phyloP scores from a whole-genome alignment of 1,284 basidiomycete species.

The Xerocomus subilludens region DNA sequence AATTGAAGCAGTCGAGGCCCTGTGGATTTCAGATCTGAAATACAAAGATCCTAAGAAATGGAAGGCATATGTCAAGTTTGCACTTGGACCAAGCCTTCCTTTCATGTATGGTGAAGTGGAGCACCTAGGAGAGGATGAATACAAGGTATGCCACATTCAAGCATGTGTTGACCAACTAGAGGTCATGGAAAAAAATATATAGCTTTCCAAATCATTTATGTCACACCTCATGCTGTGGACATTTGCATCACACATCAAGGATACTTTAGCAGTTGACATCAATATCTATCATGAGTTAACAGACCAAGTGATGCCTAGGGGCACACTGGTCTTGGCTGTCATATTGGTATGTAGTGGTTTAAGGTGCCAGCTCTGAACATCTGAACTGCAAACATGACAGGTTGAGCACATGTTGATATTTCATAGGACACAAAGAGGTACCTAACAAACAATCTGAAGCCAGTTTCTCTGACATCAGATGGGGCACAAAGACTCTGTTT shows the following conservation, averaged over 20 bases:
- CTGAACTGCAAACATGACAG: not conserved
- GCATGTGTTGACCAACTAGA: not conserved
- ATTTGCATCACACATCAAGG: not conserved
- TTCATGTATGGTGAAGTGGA: slow-evolving; percentile 14
- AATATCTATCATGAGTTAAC: not conserved
- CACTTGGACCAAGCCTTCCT: not conserved
- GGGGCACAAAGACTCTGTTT: not conserved
- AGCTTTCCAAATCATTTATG: slow-evolving; percentile 6
- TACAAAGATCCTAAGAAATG: not conserved
- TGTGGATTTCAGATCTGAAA: slow-evolving; percentile 3
- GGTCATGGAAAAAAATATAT: too few species aligned
- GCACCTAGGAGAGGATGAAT: not conserved
- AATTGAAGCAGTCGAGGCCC: not conserved
- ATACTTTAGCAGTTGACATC: not conserved
- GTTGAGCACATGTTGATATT: not conserved
- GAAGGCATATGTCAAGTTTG: slow-evolving; percentile 5
- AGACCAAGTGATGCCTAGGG: not conserved
- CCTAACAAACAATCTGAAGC: not conserved
- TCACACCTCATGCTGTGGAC: not conserved
- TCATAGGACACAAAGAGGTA: not conserved
- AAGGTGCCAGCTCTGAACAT: not conserved
- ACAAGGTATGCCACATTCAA: not conserved
- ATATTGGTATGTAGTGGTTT: not conserved
- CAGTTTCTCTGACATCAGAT: not conserved
- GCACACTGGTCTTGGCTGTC: not conserved